A percentile compares a stretch with the other conserved stretches of the same genome.
These are phyloP conservation scores for Hsuehochloa calcarea DNA, from an alignment of 176 grass and related monocot species.

Conservation along the genomic window DNA sequence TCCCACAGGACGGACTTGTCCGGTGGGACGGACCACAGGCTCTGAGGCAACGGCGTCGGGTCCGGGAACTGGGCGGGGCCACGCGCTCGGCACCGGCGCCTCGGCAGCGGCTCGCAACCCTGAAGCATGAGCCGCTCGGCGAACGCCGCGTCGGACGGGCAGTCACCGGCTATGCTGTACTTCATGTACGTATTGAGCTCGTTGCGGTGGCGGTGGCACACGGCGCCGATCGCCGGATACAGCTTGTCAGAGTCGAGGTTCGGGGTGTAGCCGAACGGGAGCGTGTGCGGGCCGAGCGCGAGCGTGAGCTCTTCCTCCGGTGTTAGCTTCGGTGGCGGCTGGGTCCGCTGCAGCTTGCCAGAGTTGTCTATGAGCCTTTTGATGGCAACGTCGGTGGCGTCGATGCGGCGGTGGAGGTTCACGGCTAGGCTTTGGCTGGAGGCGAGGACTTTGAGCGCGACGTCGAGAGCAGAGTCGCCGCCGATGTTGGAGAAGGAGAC, in stretches of 20 bases:
- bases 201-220: conserved; percentile 31
- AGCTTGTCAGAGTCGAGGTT: conserved; percentile 42
- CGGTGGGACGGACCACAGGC: conserved; percentile 47
- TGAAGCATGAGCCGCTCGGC: conserved; percentile 43
- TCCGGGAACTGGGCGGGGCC: conserved; percentile 24
- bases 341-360: not conserved
- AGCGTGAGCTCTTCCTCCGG: conserved; percentile 44
- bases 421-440: conserved; percentile 24
- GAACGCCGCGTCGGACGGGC: conserved; percentile 31
- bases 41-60: conserved; percentile 42
- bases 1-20: conserved; percentile 50
- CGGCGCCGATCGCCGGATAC: conserved; percentile 30
- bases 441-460: conserved; percentile 17
- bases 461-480: conserved; percentile 12
- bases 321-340: conserved; percentile 7
- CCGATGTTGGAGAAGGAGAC: not conserved
- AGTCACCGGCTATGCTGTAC: conserved; percentile 31
- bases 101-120: conserved; percentile 43
- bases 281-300: conserved; percentile 49
- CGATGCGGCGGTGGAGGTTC: conserved; percentile 27
- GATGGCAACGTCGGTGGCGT: conserved; percentile 17
- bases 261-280: conserved; percentile 42
- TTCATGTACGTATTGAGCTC: conserved; percentile 34
- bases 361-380: conserved; percentile 20
- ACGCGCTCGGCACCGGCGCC: conserved; percentile 30